These are phyloP conservation scores for Plasmopara muralis DNA, from an alignment of 352 stramenopile genomes.

Conservation along the genomic window DNA sequence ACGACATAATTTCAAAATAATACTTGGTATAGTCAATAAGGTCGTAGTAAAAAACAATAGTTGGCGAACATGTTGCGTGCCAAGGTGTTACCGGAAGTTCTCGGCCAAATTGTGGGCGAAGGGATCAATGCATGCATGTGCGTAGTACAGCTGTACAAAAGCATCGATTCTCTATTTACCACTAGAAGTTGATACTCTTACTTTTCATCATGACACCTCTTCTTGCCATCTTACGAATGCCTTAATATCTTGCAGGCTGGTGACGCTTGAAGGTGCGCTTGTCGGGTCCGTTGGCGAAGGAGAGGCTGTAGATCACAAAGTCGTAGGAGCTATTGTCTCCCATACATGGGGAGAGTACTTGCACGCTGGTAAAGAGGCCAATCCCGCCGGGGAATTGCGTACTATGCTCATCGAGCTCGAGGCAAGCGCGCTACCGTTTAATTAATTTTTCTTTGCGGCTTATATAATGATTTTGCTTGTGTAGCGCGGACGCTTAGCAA, in stretches of 20 bases:
- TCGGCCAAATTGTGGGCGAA: conserved; percentile 74
- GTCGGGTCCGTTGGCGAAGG: conserved; percentile 63
- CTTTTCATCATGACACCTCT: conserved; percentile 7
- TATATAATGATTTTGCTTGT: conserved; percentile 2
- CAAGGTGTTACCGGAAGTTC: conserved; percentile 71
- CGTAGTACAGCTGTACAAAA: conserved; percentile 13
- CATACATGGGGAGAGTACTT: conserved; percentile 83
- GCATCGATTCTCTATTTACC: not conserved
- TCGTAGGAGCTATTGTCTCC: conserved; percentile 76
- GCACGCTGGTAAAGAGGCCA: conserved; percentile 66
- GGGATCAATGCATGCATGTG: conserved; percentile 68
- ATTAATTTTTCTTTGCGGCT: not conserved
- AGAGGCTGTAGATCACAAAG: conserved; percentile 68
- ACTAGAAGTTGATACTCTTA: conserved; percentile 4
- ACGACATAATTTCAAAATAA: too few relatives aligned
- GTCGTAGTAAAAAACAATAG: too few relatives aligned
- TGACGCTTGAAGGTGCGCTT: conserved; percentile 81
- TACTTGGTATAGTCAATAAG: too few relatives aligned
- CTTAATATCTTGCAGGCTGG: conserved; percentile 34
- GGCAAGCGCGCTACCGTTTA: conserved; percentile 9
- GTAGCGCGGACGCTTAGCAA: conserved; percentile 52
- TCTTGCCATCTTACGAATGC: not conserved
- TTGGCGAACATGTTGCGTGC: conserved; percentile 59
- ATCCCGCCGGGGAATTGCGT: conserved; percentile 40
- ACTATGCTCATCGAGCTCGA: conserved; percentile 73